These are phyloP conservation scores for Rutidosis leptorrhynchoides DNA, from an alignment of 129 eudicot species.

Conservation along the genomic window DNA sequence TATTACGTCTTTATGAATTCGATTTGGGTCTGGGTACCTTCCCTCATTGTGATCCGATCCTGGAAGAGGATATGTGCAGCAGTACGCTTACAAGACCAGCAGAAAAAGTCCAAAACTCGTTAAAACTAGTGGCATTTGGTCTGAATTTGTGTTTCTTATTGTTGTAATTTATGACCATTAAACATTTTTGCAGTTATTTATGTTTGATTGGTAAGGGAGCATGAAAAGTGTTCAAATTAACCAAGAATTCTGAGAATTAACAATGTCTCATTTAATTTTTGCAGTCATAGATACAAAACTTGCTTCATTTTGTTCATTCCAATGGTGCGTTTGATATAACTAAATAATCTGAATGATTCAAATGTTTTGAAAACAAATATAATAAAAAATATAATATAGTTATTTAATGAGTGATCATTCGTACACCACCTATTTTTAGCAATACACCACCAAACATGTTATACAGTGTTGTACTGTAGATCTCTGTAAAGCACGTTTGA, in stretches of 20 bases:
- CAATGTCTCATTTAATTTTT: neutral
- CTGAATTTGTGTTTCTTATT: neutral
- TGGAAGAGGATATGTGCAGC: conserved; percentile 87
- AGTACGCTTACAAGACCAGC: conserved; percentile 38
- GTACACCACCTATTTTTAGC: too few relatives aligned
- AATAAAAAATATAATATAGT: too few relatives aligned
- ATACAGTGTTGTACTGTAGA: too few relatives aligned
- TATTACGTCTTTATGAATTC: conserved; percentile 68
- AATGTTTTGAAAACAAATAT: too few relatives aligned
- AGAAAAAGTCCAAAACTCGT: conserved; percentile 57
- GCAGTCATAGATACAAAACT: neutral
- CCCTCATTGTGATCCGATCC: conserved; percentile 58
- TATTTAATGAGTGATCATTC: too few relatives aligned
- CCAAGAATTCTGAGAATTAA: conserved; percentile 2
- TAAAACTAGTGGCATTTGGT: conserved; percentile 26
- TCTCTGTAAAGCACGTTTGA: too few relatives aligned
- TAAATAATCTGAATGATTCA: too few relatives aligned
- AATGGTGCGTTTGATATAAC: too few relatives aligned
- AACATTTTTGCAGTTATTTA: conserved; percentile 1
- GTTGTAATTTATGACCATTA: conserved; percentile 20
- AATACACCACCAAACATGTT: too few relatives aligned
- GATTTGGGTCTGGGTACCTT: conserved; percentile 72
- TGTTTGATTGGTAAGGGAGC: conserved; percentile 18
- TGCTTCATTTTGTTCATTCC: neutral
- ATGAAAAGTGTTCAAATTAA: conserved; percentile 6